Percentiles rank a stretch among this genome's conserved stretches.
phyloP scores from a whole-genome alignment of 2,329 filamentous ascomycete genomes.

The Alternaria triticina region DNA sequence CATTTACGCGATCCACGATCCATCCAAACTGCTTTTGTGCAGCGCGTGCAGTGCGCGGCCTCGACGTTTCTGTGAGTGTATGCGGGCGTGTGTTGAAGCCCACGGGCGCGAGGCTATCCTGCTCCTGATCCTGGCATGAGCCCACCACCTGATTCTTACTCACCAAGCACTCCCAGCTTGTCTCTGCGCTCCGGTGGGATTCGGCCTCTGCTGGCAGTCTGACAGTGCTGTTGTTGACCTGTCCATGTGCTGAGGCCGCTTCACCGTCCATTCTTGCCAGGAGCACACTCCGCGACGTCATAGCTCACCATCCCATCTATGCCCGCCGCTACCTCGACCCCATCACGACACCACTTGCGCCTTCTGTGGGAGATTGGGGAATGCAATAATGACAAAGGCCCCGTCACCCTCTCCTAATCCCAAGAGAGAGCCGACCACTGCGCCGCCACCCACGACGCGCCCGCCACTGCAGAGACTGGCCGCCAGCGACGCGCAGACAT shows the following conservation, averaged over 20 bases:
- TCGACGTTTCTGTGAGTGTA: constrained; percentile 1
- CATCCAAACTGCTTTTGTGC: constrained; percentile 3
- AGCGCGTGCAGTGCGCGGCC: background rate
- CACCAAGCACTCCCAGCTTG: constrained; percentile 11
- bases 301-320: constrained; percentile 18
- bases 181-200: background rate
- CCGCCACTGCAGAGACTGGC: constrained; percentile 39
- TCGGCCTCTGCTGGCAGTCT: constrained; percentile 1
- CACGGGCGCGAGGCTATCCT: constrained; percentile 3
- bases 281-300: constrained; percentile 18
- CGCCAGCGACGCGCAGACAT: constrained; percentile 20
- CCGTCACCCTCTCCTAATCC: constrained; percentile 32
- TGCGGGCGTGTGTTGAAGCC: constrained; percentile 4
- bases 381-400: constrained; percentile 39
- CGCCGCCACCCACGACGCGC: constrained; percentile 19
- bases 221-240: constrained; percentile 3
- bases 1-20: constrained; percentile 2
- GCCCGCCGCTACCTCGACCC: constrained; percentile 6
- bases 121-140: constrained; percentile 11
- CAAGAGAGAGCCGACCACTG: constrained; percentile 19
- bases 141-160: constrained; percentile 6
- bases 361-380: constrained; percentile 25
- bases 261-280: constrained; percentile 11
- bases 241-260: constrained; percentile 5
- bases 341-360: constrained; percentile 20